phyloP scores from a whole-genome alignment of 805 yeast genomes.

The Barnettozyma vustinii region DNA sequence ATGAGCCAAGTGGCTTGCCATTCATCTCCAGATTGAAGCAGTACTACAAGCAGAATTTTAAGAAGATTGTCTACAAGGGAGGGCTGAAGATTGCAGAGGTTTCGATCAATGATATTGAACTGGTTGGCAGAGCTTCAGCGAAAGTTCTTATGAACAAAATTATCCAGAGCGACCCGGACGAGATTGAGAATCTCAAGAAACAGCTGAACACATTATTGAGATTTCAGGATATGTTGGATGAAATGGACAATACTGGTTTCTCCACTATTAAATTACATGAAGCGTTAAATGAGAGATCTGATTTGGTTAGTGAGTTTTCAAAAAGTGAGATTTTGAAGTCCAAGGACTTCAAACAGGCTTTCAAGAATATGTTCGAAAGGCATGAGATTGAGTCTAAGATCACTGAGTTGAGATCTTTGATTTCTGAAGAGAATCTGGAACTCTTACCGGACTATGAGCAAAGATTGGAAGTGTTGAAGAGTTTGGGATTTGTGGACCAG shows the following conservation, averaged over 20 bases:
- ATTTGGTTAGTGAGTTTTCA: conserved; percentile 28
- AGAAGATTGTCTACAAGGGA: conserved; percentile 25
- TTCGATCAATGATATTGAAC: conserved; percentile 37
- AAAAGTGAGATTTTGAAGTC: conserved; percentile 29
- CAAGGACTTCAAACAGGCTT: conserved; percentile 41
- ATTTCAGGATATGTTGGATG: conserved; percentile 39
- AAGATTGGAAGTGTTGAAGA: conserved; percentile 69
- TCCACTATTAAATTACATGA: conserved; percentile 33
- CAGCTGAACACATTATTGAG: conserved; percentile 33
- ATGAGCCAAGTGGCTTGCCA: conserved; percentile 31
- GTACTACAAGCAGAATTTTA: conserved; percentile 25
- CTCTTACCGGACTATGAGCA: conserved; percentile 91
- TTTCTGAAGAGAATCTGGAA: conserved; percentile 85
- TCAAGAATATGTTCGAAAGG: conserved; percentile 39
- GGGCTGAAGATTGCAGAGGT: conserved; percentile 33
- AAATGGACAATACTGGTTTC: conserved; percentile 34
- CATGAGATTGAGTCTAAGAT: conserved; percentile 45
- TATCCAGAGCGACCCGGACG: conserved; percentile 18
- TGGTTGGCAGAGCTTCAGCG: conserved; percentile 33
- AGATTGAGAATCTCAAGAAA: conserved; percentile 31
- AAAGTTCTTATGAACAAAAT: conserved; percentile 10
- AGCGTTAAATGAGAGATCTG: conserved; percentile 33
- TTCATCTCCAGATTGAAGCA: conserved; percentile 26
- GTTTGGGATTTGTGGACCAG: conserved; percentile 75
- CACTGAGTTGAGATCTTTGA: conserved; percentile 47